Percentiles rank a stretch among this genome's conserved stretches.
phyloP scores from a whole-genome alignment of 2,329 filamentous ascomycete species.

The Fusarium compactum region DNA sequence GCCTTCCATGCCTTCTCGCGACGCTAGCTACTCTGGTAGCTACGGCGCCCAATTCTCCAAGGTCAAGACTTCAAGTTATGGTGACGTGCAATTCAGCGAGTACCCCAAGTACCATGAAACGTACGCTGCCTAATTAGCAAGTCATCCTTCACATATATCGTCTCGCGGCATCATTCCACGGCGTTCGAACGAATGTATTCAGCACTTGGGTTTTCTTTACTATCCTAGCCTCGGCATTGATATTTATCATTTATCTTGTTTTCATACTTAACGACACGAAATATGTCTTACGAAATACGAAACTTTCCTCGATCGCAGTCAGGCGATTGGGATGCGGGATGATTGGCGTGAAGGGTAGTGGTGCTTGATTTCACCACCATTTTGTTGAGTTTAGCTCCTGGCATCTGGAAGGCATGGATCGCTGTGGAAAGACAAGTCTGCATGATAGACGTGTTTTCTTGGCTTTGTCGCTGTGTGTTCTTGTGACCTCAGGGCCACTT shows the following conservation, averaged over 20 bases:
- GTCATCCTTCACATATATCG: slow-evolving; percentile 6
- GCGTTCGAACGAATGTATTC: slow-evolving; percentile 47
- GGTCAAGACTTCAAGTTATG: slow-evolving; percentile 52
- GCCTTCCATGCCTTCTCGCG: slow-evolving; percentile 49
- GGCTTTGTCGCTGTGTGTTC: slow-evolving; percentile 26
- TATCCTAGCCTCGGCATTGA: slow-evolving; percentile 30
- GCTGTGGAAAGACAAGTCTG: slow-evolving; percentile 41
- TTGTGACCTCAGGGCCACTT: slow-evolving; percentile 31
- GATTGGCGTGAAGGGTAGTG: slow-evolving; percentile 44
- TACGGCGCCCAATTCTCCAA: slow-evolving; percentile 46
- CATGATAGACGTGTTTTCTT: slow-evolving; percentile 39
- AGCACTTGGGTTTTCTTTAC: slow-evolving; percentile 36
- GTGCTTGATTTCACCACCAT: slow-evolving; percentile 29
- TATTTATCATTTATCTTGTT: slow-evolving; percentile 41
- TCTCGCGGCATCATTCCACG: slow-evolving; percentile 42
- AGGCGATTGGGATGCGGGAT: slow-evolving; percentile 45
- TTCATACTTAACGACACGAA: slow-evolving; percentile 49
- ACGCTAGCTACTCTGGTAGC: slow-evolving; percentile 48
- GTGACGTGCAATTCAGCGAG: slow-evolving; percentile 51
- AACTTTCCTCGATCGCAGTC: slow-evolving; percentile 44
- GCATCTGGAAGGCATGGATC: slow-evolving; percentile 38
- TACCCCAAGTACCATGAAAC: slow-evolving; percentile 47
- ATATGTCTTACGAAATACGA: slow-evolving; percentile 52
- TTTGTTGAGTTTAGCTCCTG: slow-evolving; percentile 35
- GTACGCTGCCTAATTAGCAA: slow-evolving; percentile 28